These are phyloP conservation scores for Setaria viridis DNA, from an alignment of 202 grass and related monocot genomes.

Conservation along the genomic window DNA sequence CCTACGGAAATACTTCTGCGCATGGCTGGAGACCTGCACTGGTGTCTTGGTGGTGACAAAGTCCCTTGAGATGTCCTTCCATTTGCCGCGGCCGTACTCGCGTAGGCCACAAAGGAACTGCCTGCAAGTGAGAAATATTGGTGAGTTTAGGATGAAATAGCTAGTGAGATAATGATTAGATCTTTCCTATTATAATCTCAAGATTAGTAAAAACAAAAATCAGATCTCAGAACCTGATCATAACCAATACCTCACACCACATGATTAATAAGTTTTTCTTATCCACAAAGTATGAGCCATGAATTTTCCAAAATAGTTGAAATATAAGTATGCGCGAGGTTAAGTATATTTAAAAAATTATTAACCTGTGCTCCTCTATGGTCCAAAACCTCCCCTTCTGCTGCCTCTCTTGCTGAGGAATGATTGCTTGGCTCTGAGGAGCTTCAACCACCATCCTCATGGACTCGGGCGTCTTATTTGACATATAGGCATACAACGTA, in stretches of 20 bases:
- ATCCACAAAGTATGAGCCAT: background rate
- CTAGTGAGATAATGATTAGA: too few species aligned
- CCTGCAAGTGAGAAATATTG: background rate
- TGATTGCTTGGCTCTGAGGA: too few species aligned
- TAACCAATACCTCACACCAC: background rate
- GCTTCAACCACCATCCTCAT: background rate
- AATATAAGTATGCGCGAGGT: too few species aligned
- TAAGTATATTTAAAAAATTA: background rate
- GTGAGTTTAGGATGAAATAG: background rate
- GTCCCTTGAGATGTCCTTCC: constrained; percentile 33
- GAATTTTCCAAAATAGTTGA: background rate
- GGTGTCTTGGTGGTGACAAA: constrained; percentile 5
- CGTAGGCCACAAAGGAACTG: constrained; percentile 11
- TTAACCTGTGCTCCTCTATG: background rate
- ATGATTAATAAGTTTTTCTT: background rate
- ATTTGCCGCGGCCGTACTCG: background rate
- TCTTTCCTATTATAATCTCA: background rate
- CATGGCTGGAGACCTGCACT: constrained; percentile 28
- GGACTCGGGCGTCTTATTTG: fast-evolving
- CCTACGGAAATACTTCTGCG: constrained; percentile 32
- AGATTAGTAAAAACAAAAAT: background rate
- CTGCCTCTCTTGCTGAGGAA: background rate
- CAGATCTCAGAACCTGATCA: background rate
- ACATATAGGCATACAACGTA: too few species aligned
- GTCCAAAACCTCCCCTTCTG: background rate